Conservation (phyloP, 2,329 filamentous ascomycete genomes). For the Purpureocillium takamizusanense region DNA sequence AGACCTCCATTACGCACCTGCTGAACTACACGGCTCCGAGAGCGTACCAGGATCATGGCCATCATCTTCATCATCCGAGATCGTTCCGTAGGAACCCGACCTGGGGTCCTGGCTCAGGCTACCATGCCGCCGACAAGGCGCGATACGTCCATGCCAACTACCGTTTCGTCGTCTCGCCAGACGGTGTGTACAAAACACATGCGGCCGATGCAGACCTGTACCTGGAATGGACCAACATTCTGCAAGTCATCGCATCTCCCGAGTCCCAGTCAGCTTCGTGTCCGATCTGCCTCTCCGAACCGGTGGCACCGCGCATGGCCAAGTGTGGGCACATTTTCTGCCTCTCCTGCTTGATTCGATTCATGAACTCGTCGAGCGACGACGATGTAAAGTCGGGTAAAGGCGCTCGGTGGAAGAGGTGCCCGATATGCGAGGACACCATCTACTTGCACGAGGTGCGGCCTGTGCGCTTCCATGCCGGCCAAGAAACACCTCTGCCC, state of each 20-base stretch:
- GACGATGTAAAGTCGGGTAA: constrained; percentile 61
- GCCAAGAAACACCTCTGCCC: constrained; percentile 75
- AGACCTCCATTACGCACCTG: constrained; percentile 93
- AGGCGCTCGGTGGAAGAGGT: constrained; percentile 81
- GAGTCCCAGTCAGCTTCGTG: constrained; percentile 84
- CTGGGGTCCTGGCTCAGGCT: constrained; percentile 80
- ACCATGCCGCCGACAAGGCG: constrained; percentile 86
- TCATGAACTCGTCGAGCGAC: constrained; percentile 78
- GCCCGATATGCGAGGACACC: constrained; percentile 88
- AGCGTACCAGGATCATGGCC: constrained; percentile 48
- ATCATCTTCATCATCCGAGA: constrained; percentile 35
- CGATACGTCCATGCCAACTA: constrained; percentile 93
- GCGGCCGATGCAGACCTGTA: constrained; percentile 80
- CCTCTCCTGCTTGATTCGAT: constrained; percentile 83
- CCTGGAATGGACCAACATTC: constrained; percentile 80
- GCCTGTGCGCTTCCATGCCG: constrained; percentile 83
- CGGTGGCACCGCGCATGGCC: constrained; percentile 91
- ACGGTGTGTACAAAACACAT: constrained; percentile 69
- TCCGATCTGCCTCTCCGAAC: constrained; percentile 88
- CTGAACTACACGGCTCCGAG: constrained; percentile 84
- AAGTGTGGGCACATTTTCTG: constrained; percentile 97
- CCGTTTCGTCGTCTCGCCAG: constrained; percentile 85
- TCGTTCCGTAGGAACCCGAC: constrained; percentile 63
- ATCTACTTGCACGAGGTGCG: constrained; percentile 87
- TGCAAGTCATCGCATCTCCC: constrained; percentile 85